Percentiles rank a stretch among this genome's conserved stretches.
phyloP scores from a whole-genome alignment of 495 filamentous ascomycete species.

The Penicillium parvum region DNA sequence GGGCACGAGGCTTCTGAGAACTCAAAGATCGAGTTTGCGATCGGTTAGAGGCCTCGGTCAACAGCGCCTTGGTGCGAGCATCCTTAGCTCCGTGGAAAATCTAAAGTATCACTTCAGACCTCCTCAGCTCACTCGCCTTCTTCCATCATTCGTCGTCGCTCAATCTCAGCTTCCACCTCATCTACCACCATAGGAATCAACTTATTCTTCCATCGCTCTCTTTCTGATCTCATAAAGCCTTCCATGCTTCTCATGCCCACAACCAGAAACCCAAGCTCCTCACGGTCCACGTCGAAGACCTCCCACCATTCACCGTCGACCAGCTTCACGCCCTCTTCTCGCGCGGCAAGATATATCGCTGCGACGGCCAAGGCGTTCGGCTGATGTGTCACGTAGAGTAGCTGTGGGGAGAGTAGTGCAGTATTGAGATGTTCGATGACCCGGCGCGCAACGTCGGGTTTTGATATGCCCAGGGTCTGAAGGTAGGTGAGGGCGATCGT shows the following conservation, averaged over 20 bases:
- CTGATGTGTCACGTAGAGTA: slow-evolving; percentile 89
- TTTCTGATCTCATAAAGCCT: slow-evolving; percentile 58
- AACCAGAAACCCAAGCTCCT: slow-evolving; percentile 91
- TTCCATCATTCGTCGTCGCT: slow-evolving; percentile 52
- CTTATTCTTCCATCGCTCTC: slow-evolving; percentile 40
- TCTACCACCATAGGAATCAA: slow-evolving; percentile 43
- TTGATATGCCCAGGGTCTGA: slow-evolving; percentile 68
- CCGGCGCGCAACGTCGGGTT: slow-evolving; percentile 51
- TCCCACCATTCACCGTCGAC: slow-evolving; percentile 91
- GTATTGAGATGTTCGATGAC: slow-evolving; percentile 77
- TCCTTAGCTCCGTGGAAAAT: neutral
- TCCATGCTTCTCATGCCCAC: slow-evolving; percentile 80
- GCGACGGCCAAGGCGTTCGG: slow-evolving; percentile 80
- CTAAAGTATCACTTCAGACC: neutral
- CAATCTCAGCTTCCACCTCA: slow-evolving; percentile 58
- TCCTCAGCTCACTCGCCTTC: slow-evolving; percentile 40
- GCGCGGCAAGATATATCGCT: slow-evolving; percentile 83
- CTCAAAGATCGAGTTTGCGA: no score
- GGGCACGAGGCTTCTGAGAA: no score
- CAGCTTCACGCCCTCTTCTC: slow-evolving; percentile 70
- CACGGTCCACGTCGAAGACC: slow-evolving; percentile 94
- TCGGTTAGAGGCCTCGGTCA: no score
- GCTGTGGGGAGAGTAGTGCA: slow-evolving; percentile 77
- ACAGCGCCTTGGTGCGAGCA: no score
- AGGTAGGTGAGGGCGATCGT: slow-evolving; percentile 89